These are phyloP conservation scores for Lepidium didymum DNA, from an alignment of 345 rosid genomes.

Conservation along the genomic window DNA sequence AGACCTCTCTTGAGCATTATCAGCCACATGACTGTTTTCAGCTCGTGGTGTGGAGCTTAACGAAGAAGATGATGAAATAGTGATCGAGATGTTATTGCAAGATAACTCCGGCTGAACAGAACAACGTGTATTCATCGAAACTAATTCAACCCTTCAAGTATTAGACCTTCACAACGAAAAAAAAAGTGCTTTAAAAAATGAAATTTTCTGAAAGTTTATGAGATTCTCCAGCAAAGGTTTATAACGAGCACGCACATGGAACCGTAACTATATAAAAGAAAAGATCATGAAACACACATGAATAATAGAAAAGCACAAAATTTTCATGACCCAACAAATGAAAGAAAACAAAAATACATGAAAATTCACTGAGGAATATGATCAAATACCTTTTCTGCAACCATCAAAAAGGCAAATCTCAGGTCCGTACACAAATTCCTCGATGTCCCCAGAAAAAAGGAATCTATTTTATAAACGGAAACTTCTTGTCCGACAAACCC, in stretches of 20 bases:
- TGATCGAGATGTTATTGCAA: conserved; percentile 34
- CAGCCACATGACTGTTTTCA: conserved; percentile 12
- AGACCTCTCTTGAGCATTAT: conserved; percentile 39
- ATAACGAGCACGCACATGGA: conserved; percentile 14
- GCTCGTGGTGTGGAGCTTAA: conserved; percentile 37
- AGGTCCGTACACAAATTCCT: conserved; percentile 14
- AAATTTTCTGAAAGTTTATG: conserved; percentile 1
- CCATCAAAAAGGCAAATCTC: neutral
- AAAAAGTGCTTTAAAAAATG: neutral
- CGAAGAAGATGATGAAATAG: conserved; percentile 36
- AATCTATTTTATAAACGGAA: neutral
- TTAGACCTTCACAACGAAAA: conserved; percentile 7
- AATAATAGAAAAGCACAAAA: conserved; percentile 3
- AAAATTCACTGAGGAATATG: conserved; percentile 34
- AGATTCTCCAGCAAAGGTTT: neutral
- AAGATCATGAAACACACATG: conserved; percentile 19
- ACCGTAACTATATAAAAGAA: conserved; percentile 7
- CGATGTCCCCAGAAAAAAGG: neutral
- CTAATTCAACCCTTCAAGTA: neutral
- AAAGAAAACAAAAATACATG: conserved; percentile 23
- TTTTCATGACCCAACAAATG: conserved; percentile 19
- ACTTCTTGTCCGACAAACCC: neutral
- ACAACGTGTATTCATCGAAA: conserved; percentile 53
- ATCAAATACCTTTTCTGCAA: conserved; percentile 35
- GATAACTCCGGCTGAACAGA: conserved; percentile 38